These are phyloP conservation scores for Hygrophorus pudorinus DNA, from an alignment of 768 basidiomycete genomes.

Conservation along the genomic window DNA sequence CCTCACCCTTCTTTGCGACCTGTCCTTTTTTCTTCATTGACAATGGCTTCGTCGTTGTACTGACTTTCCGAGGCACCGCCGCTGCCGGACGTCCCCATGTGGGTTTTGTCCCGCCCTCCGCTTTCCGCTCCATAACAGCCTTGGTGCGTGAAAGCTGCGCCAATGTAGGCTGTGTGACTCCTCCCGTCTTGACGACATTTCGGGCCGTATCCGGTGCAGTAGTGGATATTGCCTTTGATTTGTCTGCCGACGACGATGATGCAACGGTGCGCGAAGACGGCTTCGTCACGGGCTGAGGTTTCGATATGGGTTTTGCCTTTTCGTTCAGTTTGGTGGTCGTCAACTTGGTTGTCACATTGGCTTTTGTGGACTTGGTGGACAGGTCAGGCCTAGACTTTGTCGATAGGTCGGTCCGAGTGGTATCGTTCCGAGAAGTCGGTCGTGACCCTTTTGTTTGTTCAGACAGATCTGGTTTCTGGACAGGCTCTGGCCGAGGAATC, in stretches of 20 bases:
- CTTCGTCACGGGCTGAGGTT: too few relatives aligned
- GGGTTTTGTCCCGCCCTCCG: conserved; percentile 4
- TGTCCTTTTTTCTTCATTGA: conserved; percentile 5
- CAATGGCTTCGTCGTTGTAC: conserved; percentile 12
- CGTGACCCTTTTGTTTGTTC: neutral
- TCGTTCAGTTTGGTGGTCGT: neutral
- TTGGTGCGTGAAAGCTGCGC: too few relatives aligned
- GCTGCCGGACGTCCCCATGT: conserved; percentile 9
- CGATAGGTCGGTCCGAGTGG: conserved; percentile 1
- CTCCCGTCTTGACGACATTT: too few relatives aligned
- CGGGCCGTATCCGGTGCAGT: too few relatives aligned
- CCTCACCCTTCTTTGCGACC: neutral
- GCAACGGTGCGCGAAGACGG: too few relatives aligned
- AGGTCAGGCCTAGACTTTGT: too few relatives aligned
- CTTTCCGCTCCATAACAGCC: neutral
- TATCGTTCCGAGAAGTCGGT: neutral
- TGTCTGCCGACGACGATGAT: too few relatives aligned
- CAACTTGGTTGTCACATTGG: neutral
- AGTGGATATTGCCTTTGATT: neutral
- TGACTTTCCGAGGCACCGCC: conserved; percentile 9
- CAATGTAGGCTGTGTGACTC: too few relatives aligned
- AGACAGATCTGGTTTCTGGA: neutral
- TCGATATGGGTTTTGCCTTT: neutral
- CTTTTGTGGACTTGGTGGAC: neutral
- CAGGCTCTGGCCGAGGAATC: neutral